Evolutionary conservation across 306 rosid genomes (phyloP).

Genomic region (Prunus fruticosa): DNA sequence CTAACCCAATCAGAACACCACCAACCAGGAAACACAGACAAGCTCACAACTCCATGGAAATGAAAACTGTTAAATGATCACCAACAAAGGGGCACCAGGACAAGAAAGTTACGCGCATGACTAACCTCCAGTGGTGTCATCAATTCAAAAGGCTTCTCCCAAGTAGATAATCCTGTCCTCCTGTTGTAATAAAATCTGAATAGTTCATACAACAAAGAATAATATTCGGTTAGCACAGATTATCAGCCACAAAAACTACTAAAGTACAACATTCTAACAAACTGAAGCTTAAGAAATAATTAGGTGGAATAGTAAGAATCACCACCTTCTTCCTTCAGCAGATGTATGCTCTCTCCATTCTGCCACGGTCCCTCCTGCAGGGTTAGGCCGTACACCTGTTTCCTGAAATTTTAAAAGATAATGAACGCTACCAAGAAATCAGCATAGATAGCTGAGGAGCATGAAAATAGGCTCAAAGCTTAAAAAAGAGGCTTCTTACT

Average conservation of each 20-base stretch:
- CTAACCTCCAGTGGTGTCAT: constrained; percentile 92
- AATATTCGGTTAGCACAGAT: not conserved
- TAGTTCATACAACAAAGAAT: not conserved
- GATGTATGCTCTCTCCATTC: constrained; percentile 89
- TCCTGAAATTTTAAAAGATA: constrained; percentile 42
- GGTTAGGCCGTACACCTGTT: constrained; percentile 33
- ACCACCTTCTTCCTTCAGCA: constrained; percentile 81
- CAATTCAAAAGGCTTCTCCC: constrained; percentile 94
- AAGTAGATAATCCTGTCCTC: constrained; percentile 74
- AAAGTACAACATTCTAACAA: not conserved
- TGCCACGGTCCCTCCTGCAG: constrained; percentile 41
- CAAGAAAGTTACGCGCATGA: constrained; percentile 31
- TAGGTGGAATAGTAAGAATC: constrained; percentile 11
- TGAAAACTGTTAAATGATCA: constrained; percentile 22
- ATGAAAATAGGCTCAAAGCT: not conserved
- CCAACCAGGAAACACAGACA: not conserved
- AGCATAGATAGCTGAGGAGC: not conserved
- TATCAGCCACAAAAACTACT: constrained; percentile 2
- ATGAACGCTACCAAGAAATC: not conserved
- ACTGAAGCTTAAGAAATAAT: not conserved
- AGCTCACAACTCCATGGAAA: constrained; percentile 13
- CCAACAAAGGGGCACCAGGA: constrained; percentile 14
- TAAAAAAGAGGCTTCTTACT: constrained; percentile 34
- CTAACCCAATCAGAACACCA: not conserved
- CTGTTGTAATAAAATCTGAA: constrained; percentile 83